A percentile compares a stretch with the other conserved stretches of the same genome.
phyloP scores from a whole-genome alignment of 768 basidiomycete species.

The Hygrophorus russula region DNA sequence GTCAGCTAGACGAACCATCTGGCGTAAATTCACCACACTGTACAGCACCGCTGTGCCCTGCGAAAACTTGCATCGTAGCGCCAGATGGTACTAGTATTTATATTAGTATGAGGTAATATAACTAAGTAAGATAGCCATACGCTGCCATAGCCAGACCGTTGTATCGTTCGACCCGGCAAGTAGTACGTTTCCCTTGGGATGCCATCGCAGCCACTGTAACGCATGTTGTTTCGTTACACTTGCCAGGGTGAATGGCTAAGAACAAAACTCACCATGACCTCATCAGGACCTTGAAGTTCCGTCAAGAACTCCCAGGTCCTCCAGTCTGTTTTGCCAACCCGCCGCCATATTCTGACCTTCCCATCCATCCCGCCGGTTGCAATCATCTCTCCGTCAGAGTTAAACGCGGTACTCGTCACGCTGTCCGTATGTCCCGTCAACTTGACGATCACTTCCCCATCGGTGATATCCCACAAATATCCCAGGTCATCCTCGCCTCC shows the following conservation, averaged over 20 bases:
- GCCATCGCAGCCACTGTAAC: constrained; percentile 85
- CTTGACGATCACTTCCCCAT: constrained; percentile 71
- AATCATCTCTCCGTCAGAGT: constrained; percentile 81
- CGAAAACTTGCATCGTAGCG: constrained; percentile 91
- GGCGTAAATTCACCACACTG: constrained; percentile 88
- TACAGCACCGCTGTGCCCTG: constrained; percentile 77
- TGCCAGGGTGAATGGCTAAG: not conserved
- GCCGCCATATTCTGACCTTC: constrained; percentile 81
- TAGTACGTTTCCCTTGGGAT: constrained; percentile 84
- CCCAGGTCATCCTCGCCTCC: constrained; percentile 95
- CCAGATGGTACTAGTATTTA: constrained; percentile 76
- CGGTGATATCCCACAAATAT: constrained; percentile 84
- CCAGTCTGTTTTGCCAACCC: constrained; percentile 67
- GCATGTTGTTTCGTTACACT: not conserved
- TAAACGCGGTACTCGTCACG: constrained; percentile 72
- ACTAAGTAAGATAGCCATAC: constrained; percentile 36
- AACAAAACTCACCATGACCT: constrained; percentile 66
- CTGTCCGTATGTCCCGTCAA: constrained; percentile 92
- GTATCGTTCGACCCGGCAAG: constrained; percentile 89
- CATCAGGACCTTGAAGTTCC: constrained; percentile 87
- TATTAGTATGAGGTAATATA: constrained; percentile 1
- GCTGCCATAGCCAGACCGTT: constrained; percentile 95
- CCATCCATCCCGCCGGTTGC: constrained; percentile 99
- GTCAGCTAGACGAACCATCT: constrained; percentile 41
- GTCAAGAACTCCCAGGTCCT: constrained; percentile 90